Percentiles rank a stretch among this genome's conserved stretches.
These are phyloP conservation scores for Paramecium sonneborni DNA, from an alignment of 73 alveolate species.

Conservation along the genomic window DNA sequence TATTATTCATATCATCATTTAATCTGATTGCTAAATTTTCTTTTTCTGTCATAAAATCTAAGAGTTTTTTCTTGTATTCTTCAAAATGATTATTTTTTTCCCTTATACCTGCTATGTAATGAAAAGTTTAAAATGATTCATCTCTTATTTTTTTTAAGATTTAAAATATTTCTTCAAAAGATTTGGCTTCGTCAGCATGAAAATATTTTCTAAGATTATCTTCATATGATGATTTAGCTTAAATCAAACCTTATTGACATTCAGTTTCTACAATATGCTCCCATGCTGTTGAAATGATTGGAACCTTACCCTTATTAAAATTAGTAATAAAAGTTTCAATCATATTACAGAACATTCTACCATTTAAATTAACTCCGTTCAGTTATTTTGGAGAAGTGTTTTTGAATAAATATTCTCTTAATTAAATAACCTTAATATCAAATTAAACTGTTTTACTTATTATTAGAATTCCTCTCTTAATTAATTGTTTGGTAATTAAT, in stretches of 20 bases:
- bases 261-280: slow-evolving; percentile 24
- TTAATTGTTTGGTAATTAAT: background rate
- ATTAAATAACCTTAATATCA: background rate
- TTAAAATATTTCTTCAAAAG: slow-evolving; percentile 13
- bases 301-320: slow-evolving; percentile 18
- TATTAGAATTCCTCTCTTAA: background rate
- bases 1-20: slow-evolving; percentile 60
- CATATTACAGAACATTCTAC: slow-evolving; percentile 42
- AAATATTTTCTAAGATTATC: background rate
- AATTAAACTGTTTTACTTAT: background rate
- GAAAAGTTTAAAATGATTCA: background rate
- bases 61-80: background rate
- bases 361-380: slow-evolving; percentile 47
- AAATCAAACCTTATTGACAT: background rate
- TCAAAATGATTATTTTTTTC: slow-evolving; percentile 37
- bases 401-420: background rate
- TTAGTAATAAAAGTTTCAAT: background rate
- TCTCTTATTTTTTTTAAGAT: slow-evolving; percentile 34
- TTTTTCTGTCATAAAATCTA: slow-evolving; percentile 25
- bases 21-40: slow-evolving; percentile 51
- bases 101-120: slow-evolving; percentile 60
- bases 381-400: background rate
- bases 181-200: background rate
- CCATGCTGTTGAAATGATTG: slow-evolving; percentile 46
- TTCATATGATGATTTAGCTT: slow-evolving; percentile 24